Conservation (phyloP, 768 basidiomycete species). For the Serendipita sp. region DNA sequence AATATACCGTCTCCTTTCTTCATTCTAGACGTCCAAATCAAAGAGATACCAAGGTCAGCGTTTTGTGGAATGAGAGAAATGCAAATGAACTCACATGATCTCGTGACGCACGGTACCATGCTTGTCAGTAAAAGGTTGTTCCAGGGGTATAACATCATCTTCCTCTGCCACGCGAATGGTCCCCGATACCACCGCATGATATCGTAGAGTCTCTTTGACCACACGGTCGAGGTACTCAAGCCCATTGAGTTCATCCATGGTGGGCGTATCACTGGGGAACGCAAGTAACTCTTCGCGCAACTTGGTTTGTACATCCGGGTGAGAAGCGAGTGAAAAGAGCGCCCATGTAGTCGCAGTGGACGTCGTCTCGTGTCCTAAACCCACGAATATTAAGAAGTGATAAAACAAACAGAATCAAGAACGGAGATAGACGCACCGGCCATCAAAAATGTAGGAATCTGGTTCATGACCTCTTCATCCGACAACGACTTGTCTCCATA, state of each 20-base stretch:
- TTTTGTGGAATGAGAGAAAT: too few species aligned
- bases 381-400: slow-evolving; percentile 10
- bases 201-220: not conserved
- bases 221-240: slow-evolving; percentile 5
- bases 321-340: too few species aligned
- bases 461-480: too few species aligned
- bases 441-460: too few species aligned
- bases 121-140: not conserved
- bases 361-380: slow-evolving; percentile 37
- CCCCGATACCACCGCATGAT: not conserved
- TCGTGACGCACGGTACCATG: too few species aligned
- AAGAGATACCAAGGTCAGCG: too few species aligned
- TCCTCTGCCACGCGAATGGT: not conserved
- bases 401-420: not conserved
- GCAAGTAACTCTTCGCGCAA: too few species aligned
- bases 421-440: not conserved
- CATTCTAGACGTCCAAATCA: slow-evolving; percentile 8
- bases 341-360: slow-evolving; percentile 15
- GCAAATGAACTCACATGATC: too few species aligned
- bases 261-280: too few species aligned
- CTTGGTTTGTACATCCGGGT: too few species aligned
- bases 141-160: not conserved
- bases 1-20: slow-evolving; percentile 12
- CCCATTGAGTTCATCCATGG: slow-evolving; percentile 15
- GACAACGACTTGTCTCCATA: not conserved